Evolutionary conservation across 73 alveolate genomes (phyloP).

Genomic region (Blepharisma stoltei): DNA sequence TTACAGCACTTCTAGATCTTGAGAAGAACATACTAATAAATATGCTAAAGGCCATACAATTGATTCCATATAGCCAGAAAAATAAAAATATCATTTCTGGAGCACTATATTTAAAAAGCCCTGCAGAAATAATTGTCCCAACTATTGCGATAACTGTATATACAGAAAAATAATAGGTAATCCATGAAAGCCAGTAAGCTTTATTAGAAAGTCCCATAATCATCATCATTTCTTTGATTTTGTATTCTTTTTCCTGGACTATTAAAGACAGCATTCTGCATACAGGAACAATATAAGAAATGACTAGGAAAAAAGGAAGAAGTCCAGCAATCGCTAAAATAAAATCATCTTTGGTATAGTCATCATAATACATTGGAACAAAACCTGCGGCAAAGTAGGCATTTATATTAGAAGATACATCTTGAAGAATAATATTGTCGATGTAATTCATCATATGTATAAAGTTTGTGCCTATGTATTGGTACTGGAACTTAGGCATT

Average conservation of each 20-base stretch:
- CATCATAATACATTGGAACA: slow-evolving; percentile 32
- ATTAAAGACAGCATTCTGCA: slow-evolving; percentile 7
- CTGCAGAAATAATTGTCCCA: background rate
- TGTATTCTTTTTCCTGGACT: slow-evolving; percentile 83
- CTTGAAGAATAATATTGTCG: slow-evolving; percentile 22
- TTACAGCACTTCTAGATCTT: slow-evolving; percentile 71
- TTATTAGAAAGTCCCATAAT: slow-evolving; percentile 93
- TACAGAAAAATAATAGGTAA: slow-evolving; percentile 54
- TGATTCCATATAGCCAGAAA: slow-evolving; percentile 23
- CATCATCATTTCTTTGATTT: slow-evolving; percentile 95
- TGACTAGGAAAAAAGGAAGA: slow-evolving; percentile 37
- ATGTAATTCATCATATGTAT: background rate
- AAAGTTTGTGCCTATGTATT: too few species aligned
- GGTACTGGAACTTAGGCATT: too few species aligned
- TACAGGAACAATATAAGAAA: slow-evolving; percentile 27
- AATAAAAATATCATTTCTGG: slow-evolving; percentile 18
- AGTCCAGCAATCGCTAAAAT: slow-evolving; percentile 23
- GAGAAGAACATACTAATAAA: slow-evolving; percentile 72
- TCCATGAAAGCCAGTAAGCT: slow-evolving; percentile 78
- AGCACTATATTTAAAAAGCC: background rate
- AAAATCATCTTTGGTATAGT: slow-evolving; percentile 33
- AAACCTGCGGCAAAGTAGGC: slow-evolving; percentile 18
- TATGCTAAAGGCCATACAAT: slow-evolving; percentile 28
- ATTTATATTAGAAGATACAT: slow-evolving; percentile 1
- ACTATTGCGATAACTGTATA: slow-evolving; percentile 44